Evolutionary conservation across 352 stramenopile species (phyloP).

Genomic region (Globisporangium sylvaticum): DNA sequence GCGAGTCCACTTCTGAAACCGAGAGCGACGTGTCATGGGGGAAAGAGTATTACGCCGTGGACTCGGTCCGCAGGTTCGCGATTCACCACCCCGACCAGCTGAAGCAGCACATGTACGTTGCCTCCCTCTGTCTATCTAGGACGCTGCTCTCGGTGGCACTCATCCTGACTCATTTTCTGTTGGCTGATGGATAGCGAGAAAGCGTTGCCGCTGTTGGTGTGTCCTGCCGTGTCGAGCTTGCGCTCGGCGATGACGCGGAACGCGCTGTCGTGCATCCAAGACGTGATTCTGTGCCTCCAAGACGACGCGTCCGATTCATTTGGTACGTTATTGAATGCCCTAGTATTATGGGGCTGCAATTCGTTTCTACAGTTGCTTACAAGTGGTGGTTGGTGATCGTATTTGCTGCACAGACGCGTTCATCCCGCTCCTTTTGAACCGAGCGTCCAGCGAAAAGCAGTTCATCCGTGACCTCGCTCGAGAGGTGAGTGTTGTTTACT

Average conservation of each 20-base stretch:
- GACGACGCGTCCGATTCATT: conserved; percentile 27
- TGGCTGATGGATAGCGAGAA: neutral
- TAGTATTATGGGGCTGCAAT: no score
- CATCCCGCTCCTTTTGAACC: conserved; percentile 49
- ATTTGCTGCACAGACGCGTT: conserved; percentile 27
- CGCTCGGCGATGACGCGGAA: conserved; percentile 65
- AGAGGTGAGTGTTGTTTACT: conserved; percentile 17
- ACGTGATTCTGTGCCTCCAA: conserved; percentile 37
- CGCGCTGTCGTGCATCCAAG: conserved; percentile 60
- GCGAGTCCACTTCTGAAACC: neutral
- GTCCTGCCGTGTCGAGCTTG: conserved; percentile 51
- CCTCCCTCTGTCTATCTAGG: neutral
- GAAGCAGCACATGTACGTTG: conserved; percentile 28
- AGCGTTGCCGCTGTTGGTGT: conserved; percentile 34
- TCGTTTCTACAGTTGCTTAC: no score
- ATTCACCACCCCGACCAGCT: conserved; percentile 31
- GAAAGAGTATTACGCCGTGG: conserved; percentile 38
- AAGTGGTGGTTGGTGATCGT: no score
- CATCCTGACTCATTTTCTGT: neutral
- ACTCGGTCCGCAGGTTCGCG: conserved; percentile 38
- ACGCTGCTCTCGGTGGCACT: neutral
- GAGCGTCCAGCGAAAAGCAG: conserved; percentile 64
- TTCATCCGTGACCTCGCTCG: conserved; percentile 64
- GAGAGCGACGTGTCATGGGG: conserved; percentile 28
- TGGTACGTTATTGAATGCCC: conserved; percentile 9